These are phyloP conservation scores for Hypoxylon sp. DNA, from an alignment of 2,329 filamentous ascomycete species.

Conservation along the genomic window DNA sequence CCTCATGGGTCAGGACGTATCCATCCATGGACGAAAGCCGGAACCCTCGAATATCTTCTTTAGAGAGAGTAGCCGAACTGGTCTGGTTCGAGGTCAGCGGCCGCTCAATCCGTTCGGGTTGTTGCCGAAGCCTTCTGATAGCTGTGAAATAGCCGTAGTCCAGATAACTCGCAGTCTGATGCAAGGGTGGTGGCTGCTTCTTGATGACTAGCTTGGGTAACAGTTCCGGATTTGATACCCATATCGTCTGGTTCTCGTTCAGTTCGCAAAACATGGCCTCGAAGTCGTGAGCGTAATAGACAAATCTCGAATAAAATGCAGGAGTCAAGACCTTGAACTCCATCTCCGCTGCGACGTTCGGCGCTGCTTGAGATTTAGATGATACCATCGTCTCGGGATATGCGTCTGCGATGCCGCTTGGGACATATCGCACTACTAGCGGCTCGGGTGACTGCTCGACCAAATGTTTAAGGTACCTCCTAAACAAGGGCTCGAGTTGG, in stretches of 20 bases:
- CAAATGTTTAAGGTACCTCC: constrained; percentile 56
- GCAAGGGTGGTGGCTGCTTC: constrained; percentile 45
- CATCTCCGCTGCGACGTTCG: constrained; percentile 48
- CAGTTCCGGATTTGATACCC: constrained; percentile 62
- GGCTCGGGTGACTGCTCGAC: constrained; percentile 55
- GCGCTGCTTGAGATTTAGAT: constrained; percentile 32
- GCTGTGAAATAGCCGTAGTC: constrained; percentile 54
- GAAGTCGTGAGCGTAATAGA: constrained; percentile 67
- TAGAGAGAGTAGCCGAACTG: constrained; percentile 12
- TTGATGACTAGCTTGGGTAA: constrained; percentile 57
- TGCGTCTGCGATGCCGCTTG: constrained; percentile 55
- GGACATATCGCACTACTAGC: constrained; percentile 61
- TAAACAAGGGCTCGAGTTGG: constrained; percentile 56
- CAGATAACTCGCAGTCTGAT: constrained; percentile 46
- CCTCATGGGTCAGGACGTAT: constrained; percentile 51
- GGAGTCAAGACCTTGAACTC: constrained; percentile 69
- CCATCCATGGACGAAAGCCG: constrained; percentile 61
- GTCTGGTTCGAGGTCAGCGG: constrained; percentile 51
- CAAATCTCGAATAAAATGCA: constrained; percentile 71
- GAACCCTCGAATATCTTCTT: constrained; percentile 56
- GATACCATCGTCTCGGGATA: constrained; percentile 52
- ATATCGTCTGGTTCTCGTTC: constrained; percentile 65
- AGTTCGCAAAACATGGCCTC: constrained; percentile 69
- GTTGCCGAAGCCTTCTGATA: constrained; percentile 54
- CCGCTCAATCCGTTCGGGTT: constrained; percentile 52